Evolutionary conservation across 2,329 filamentous ascomycete species (phyloP), one percentile per base, ranked within the genome.

Genomic region (Geosmithia flava): DNA sequence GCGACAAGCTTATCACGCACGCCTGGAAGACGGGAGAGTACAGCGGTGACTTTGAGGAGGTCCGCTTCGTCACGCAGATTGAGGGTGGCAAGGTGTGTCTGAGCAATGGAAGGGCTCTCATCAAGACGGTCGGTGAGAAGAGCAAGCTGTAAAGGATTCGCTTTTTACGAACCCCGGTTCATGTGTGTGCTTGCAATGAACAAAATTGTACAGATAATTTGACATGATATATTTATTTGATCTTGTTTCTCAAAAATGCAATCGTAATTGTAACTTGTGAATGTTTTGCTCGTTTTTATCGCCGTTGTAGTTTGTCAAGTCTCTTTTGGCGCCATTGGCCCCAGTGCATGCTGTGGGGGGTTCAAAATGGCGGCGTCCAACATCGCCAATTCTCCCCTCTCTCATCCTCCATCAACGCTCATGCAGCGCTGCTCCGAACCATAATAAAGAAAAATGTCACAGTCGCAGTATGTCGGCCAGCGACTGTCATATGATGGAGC

Each of bases 11-110:
- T 29, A 76, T 87, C 37, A 87, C 82, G 6, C 81, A 87, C 60
- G 86, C 86, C 46, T 96, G 90, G 90, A 75, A 75, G 61, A 87
- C 78, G 20, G 88, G 88, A 1, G 70, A 81, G 56, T 59, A 59
- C 55, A 74, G 81, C 60, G 76, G 75, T 42, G 75, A 67, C 1
- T 94, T 78, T 67, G 88, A 95, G 66, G 89, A 95, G 64, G 70
- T 95, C 46, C 74, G 87, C 44, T 96, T 95, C 60, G 73, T 83
- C 48, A 87, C 85, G 1, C 77, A 78, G 62, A 81, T 95, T 23
- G 83, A 84, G 56, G 81, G 83, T 30, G 87, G 86, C 30, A 94
- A 93, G 74, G 80, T 89, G 17, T 87, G 87, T 52, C 69, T 96
- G 65, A 93, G 81, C 67, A 95, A 96, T 63, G 90, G 90, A 4